Conservation (phyloP, 2,329 filamentous ascomycete genomes). For the Cordyceps cicadae region DNA sequence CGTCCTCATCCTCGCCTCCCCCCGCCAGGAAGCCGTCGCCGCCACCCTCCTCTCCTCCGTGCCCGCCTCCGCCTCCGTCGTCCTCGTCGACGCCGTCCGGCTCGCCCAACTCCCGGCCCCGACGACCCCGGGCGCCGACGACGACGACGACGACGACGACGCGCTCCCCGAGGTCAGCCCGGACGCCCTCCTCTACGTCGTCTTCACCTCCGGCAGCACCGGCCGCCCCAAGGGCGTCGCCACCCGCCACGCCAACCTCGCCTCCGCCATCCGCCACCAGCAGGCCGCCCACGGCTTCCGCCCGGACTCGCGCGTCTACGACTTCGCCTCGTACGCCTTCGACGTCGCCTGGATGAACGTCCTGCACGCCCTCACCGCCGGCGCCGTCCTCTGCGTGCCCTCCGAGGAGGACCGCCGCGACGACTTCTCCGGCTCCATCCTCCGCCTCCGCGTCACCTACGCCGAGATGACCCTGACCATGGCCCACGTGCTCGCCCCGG, state of each 20-base stretch:
- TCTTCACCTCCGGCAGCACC: slow-evolving; percentile 46
- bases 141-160: background rate
- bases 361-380: slow-evolving; percentile 15
- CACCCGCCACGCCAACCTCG: slow-evolving; percentile 16
- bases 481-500: background rate
- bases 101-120: background rate
- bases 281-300: slow-evolving; percentile 2
- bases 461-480: slow-evolving; percentile 12
- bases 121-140: too few relatives aligned
- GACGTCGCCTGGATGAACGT: slow-evolving; percentile 19
- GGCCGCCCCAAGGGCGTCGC: slow-evolving; percentile 43
- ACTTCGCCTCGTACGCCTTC: slow-evolving; percentile 16
- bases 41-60: slow-evolving; percentile 3
- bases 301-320: slow-evolving; percentile 1
- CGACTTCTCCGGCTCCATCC: slow-evolving; percentile 14
- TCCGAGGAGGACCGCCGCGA: slow-evolving; percentile 15
- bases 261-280: slow-evolving; percentile 8
- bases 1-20: slow-evolving; percentile 15
- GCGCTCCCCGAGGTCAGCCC: background rate
- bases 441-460: slow-evolving; percentile 15
- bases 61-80: slow-evolving; percentile 2
- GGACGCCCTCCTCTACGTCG: slow-evolving; percentile 23
- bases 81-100: background rate
- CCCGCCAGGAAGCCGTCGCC: slow-evolving; percentile 8
- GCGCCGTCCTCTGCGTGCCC: slow-evolving; percentile 19